Base-by-base conservation (phyloP, 352 stramenopile genomes). In the Phytophthora europaea region DNA sequence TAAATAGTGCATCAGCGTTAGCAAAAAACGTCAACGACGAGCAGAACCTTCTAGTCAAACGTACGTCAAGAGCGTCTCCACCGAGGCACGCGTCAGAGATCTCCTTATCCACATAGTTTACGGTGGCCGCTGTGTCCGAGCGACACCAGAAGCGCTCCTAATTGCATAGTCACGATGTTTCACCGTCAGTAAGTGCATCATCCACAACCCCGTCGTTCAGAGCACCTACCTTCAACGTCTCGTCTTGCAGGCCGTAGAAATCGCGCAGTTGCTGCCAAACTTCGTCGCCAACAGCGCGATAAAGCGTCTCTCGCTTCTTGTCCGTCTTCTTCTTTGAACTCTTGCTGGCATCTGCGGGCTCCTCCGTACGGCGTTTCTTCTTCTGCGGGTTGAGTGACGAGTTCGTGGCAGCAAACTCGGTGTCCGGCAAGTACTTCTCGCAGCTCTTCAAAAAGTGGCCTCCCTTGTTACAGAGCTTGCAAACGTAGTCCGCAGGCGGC, bases 381-480 rank as follows among this genome's bases (percentile, higher is more conserved):
- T 76, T 65, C 55, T 80, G 80, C 9, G 83, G 81, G 55, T 78
- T 66, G n/a, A 67, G 28, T 5, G 62, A 72, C 22, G 65, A 62
- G 48, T 73, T 80, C 0, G 60, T 69, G 15, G 67, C 50, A 34
- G 61, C 23, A 20, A 82, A 89, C 45, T 91, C 76, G 16, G 68
- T 67, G 15, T 89, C 82, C 1, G 87, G 82, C 6, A 91, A 28
- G 58, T 88, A 94, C 40, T 90, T 72, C 6, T 73, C 22, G 55
- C 89, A 96, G 57, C 80, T 83, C 74, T 95, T 96, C 62, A 96
- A 79, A 31, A 93, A 90, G 59, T 96, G 89, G 3, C 85, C 89
- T n/a, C 73, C 61, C 33, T 78, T 55, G 10, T 70, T 61, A 73
- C 89, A 96, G 16, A 96, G 54, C 62, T 95, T 96, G 77, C 89